phyloP scores from a whole-genome alignment of 1,139 yeast species.

The Yamadazyma aaseri region DNA sequence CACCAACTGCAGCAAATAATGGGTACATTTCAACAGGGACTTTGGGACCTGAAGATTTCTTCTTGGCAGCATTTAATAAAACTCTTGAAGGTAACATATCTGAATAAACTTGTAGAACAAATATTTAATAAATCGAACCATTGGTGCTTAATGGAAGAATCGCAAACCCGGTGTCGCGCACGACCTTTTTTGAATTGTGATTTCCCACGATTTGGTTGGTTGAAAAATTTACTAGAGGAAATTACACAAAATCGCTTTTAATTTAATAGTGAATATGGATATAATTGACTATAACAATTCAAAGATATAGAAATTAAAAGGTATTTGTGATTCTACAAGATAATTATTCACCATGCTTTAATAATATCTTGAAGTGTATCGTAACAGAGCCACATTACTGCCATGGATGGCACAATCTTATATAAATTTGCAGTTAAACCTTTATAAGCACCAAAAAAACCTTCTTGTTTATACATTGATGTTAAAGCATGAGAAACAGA shows the following conservation, averaged over 20 bases:
- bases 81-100: slow-evolving; percentile 57
- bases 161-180: slow-evolving; percentile 3
- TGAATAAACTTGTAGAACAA: slow-evolving; percentile 3
- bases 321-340: not conserved
- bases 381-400: slow-evolving; percentile 88
- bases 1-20: slow-evolving; percentile 58
- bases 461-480: slow-evolving; percentile 71
- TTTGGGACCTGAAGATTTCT: slow-evolving; percentile 19
- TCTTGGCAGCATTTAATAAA: slow-evolving; percentile 49
- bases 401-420: slow-evolving; percentile 93
- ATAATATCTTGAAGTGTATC: slow-evolving; percentile 57
- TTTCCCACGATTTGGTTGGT: slow-evolving; percentile 14
- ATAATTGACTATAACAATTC: too few species aligned
- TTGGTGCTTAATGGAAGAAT: slow-evolving; percentile 9
- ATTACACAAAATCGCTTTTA: slow-evolving; percentile 5
- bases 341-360: slow-evolving; percentile 31
- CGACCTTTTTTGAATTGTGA: slow-evolving; percentile 1
- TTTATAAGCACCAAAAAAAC: slow-evolving; percentile 77
- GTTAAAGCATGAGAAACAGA: slow-evolving; percentile 70
- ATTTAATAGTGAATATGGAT: too few species aligned
- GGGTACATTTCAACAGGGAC: slow-evolving; percentile 81
- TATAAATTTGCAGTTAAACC: slow-evolving; percentile 87
- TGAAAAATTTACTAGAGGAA: slow-evolving; percentile 3
- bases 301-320: too few species aligned
- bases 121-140: slow-evolving; percentile 12